These are phyloP conservation scores for Metschnikowia rubicola DNA, from an alignment of 805 yeast genomes.

Conservation along the genomic window DNA sequence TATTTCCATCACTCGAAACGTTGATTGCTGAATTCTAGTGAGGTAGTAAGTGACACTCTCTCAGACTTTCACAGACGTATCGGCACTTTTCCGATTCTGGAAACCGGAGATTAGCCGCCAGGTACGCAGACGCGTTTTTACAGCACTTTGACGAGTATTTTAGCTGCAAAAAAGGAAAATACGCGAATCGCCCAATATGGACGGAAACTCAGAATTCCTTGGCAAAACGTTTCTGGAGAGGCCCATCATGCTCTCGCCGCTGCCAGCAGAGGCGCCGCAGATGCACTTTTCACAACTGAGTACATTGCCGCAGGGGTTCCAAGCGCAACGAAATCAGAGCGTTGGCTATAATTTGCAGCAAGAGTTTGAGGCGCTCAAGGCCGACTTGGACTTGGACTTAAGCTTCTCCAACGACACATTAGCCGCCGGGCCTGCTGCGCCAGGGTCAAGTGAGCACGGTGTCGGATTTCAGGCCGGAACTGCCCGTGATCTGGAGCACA, in stretches of 20 bases:
- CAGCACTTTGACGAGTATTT: no score
- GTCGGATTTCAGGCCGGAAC: neutral
- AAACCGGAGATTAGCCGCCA: neutral
- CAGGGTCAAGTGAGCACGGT: neutral
- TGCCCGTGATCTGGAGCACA: neutral
- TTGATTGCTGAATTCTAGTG: no score
- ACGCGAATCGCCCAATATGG: neutral
- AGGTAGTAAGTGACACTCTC: no score
- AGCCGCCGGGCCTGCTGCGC: neutral
- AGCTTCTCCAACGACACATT: constrained; percentile 17
- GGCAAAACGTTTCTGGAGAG: constrained; percentile 21
- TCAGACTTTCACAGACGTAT: neutral
- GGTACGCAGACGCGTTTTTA: no score
- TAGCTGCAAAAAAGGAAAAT: no score
- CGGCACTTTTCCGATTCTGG: constrained; percentile 3
- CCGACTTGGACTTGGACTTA: constrained; percentile 45
- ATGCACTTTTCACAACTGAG: constrained; percentile 1
- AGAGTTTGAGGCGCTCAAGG: constrained; percentile 45
- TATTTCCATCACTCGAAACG: no score
- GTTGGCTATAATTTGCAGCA: constrained; percentile 46
- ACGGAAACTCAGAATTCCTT: constrained; percentile 2
- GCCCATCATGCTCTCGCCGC: constrained; percentile 42
- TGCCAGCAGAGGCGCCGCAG: constrained; percentile 21
- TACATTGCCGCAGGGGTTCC: neutral
- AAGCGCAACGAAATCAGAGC: constrained; percentile 34